A percentile compares a stretch with the other conserved stretches of the same genome.
These are phyloP conservation scores for Lolium multiflorum DNA, from an alignment of 176 grass and related monocot genomes.

Conservation along the genomic window DNA sequence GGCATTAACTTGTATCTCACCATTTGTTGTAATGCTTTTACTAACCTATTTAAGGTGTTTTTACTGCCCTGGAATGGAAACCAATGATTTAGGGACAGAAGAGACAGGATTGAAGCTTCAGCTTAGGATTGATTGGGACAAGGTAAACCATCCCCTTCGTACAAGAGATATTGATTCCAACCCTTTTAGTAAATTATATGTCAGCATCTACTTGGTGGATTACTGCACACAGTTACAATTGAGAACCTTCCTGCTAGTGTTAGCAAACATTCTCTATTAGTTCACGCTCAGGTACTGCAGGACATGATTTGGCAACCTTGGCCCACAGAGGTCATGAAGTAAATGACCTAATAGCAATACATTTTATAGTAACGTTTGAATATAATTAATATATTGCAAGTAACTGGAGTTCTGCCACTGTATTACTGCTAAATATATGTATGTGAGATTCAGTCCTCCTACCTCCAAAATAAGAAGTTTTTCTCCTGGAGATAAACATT, in stretches of 20 bases:
- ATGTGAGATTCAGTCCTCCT: conserved; percentile 4
- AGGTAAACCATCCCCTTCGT: not conserved
- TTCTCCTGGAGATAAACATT: conserved; percentile 64
- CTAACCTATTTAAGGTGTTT: not conserved
- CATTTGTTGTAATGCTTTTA: conserved; percentile 4
- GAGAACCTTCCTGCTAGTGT: no score
- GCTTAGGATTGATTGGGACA: conserved; percentile 18
- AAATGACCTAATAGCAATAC: not conserved
- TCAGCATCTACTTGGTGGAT: not conserved
- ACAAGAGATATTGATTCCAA: not conserved
- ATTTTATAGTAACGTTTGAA: not conserved
- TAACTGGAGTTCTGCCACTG: not conserved
- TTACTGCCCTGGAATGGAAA: not conserved
- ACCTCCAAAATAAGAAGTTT: conserved; percentile 78
- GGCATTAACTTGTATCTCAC: not conserved
- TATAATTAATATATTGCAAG: conserved; percentile 18
- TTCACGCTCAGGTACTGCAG: not conserved
- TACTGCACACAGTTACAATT: not conserved
- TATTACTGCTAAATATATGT: conserved; percentile 19
- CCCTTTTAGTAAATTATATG: not conserved
- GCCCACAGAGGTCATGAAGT: not conserved
- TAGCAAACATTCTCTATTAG: no score
- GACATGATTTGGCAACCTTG: conserved; percentile 2
- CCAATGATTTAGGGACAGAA: conserved; percentile 1
- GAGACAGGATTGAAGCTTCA: not conserved